These are phyloP conservation scores for Paramecium bursaria DNA, from an alignment of 73 alveolate species.

Conservation along the genomic window DNA sequence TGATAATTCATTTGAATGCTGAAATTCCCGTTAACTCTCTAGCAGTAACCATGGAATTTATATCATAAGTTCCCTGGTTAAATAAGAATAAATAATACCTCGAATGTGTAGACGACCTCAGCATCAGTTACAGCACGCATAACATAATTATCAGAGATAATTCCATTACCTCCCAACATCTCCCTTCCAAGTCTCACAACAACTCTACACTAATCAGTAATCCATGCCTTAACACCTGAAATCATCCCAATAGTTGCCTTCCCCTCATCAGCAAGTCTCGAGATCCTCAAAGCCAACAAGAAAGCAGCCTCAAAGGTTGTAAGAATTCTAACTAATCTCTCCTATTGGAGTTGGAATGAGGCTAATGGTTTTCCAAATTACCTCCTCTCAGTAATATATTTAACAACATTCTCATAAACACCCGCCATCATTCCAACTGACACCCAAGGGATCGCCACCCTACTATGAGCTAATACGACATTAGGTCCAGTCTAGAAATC, in stretches of 20 bases:
- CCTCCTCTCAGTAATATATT: conserved; percentile 63
- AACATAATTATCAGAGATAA: conserved; percentile 77
- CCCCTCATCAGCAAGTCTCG: conserved; percentile 75
- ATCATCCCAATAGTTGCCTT: conserved; percentile 82
- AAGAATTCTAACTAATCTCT: conserved; percentile 79
- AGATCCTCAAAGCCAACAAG: conserved; percentile 63
- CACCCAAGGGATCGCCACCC: conserved; percentile 82
- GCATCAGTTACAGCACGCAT: conserved; percentile 82
- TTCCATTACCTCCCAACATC: conserved; percentile 90
- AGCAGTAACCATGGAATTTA: conserved; percentile 72
- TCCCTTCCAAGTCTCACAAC: conserved; percentile 83
- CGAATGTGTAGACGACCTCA: conserved; percentile 89
- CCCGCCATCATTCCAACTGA: conserved; percentile 84
- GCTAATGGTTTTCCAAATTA: conserved; percentile 80
- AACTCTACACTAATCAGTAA: conserved; percentile 75
- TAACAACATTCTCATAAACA: conserved; percentile 68
- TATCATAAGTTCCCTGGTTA: conserved; percentile 76
- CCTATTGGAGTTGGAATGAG: conserved; percentile 74
- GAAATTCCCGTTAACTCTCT: conserved; percentile 72
- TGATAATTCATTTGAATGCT: conserved; percentile 73
- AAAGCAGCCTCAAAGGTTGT: conserved; percentile 64
- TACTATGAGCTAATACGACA: conserved; percentile 75
- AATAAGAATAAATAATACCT: conserved; percentile 60
- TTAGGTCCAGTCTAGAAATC: conserved; percentile 85
- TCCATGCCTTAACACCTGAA: conserved; percentile 80